Percentiles rank a stretch among this genome's conserved stretches.
Evolutionary conservation across 306 rosid genomes (phyloP).

Genomic region (Hylodesmum podocarpum): DNA sequence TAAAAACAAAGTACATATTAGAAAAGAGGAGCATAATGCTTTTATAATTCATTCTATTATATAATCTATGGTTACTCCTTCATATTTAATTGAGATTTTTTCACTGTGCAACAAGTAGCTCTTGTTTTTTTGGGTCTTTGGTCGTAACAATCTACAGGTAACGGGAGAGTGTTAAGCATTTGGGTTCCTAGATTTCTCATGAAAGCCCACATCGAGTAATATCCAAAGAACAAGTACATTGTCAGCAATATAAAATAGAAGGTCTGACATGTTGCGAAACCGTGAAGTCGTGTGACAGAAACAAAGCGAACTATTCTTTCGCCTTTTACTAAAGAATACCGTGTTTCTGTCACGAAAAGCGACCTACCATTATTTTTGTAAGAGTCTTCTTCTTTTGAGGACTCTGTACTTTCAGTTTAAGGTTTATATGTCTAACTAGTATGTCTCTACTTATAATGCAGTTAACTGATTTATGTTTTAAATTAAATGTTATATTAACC

Average conservation of each 20-base stretch:
- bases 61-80: no score
- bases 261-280: no score
- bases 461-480: no score
- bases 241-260: not conserved
- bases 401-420: no score
- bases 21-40: no score
- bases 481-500: no score
- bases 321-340: slow-evolving; percentile 46
- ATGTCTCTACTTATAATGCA: no score
- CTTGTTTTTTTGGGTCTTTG: not conserved
- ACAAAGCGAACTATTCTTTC: slow-evolving; percentile 44
- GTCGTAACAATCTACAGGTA: not conserved
- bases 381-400: not conserved
- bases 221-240: not conserved
- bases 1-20: no score
- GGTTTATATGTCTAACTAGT: no score
- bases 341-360: not conserved
- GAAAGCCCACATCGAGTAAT: not conserved
- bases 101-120: not conserved
- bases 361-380: not conserved
- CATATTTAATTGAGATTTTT: no score
- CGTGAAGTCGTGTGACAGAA: slow-evolving; percentile 23
- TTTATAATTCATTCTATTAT: no score
- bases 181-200: not conserved
- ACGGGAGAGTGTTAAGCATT: no score